A percentile compares a stretch with the other conserved stretches of the same genome.
phyloP scores from a whole-genome alignment of 768 basidiomycete species.

The Grammothele lineata region DNA sequence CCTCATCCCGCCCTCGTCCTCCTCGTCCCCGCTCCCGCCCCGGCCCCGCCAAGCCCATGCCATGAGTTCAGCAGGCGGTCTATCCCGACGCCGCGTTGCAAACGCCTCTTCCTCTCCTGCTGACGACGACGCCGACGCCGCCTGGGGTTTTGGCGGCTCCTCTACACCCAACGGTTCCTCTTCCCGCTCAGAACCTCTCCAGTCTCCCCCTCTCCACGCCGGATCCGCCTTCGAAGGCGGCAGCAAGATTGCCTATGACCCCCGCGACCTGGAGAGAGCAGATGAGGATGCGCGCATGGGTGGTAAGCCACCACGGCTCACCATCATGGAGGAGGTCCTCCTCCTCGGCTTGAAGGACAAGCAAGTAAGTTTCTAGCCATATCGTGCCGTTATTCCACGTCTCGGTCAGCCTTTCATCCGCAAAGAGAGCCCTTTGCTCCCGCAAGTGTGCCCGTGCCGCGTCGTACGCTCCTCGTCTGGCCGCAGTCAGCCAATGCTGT shows the following conservation, averaged over 20 bases:
- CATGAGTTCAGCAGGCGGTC: slow-evolving; percentile 50
- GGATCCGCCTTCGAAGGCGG: slow-evolving; percentile 85
- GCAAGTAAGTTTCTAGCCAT: slow-evolving; percentile 52
- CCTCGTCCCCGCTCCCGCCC: background rate
- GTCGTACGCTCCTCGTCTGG: background rate
- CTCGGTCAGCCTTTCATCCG: background rate
- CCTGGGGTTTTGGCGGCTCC: slow-evolving; percentile 28
- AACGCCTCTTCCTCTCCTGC: slow-evolving; percentile 30
- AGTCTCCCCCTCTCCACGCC: slow-evolving; percentile 40
- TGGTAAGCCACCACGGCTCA: slow-evolving; percentile 78
- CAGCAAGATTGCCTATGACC: slow-evolving; percentile 89
- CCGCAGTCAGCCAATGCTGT: background rate
- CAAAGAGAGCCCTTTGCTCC: too few relatives aligned
- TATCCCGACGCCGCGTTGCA: slow-evolving; percentile 56
- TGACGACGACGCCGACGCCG: slow-evolving; percentile 30
- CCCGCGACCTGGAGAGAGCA: slow-evolving; percentile 77
- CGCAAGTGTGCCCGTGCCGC: background rate
- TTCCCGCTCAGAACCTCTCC: slow-evolving; percentile 11
- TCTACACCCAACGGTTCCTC: slow-evolving; percentile 12
- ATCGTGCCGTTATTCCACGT: slow-evolving; percentile 3
- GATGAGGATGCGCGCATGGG: slow-evolving; percentile 60
- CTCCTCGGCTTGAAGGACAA: slow-evolving; percentile 94
- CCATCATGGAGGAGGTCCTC: slow-evolving; percentile 96
- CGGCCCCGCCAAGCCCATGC: slow-evolving; percentile 10
- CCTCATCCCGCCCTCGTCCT: background rate